A percentile compares a stretch with the other conserved stretches of the same genome.
Evolutionary conservation across 495 filamentous ascomycete species (phyloP).

Genomic region (Durotheca rogersii): DNA sequence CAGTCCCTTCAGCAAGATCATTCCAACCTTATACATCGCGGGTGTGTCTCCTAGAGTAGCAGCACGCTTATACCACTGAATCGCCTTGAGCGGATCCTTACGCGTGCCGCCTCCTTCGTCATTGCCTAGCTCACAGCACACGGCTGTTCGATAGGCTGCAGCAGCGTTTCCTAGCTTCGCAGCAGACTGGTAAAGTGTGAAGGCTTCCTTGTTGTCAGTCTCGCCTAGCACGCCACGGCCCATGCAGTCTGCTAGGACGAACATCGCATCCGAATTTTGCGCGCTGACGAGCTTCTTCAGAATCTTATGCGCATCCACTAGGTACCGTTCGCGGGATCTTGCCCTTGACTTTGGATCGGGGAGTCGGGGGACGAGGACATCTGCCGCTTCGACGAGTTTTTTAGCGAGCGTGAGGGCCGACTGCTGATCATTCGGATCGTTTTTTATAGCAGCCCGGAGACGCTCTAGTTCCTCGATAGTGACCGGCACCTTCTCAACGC

Average conservation of each 20-base stretch:
- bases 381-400: constrained; percentile 82
- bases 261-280: constrained; percentile 78
- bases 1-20: constrained; percentile 92
- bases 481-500: constrained; percentile 56
- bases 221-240: constrained; percentile 70
- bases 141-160: constrained; percentile 89
- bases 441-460: constrained; percentile 64
- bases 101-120: constrained; percentile 91
- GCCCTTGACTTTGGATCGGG: constrained; percentile 73
- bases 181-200: constrained; percentile 87
- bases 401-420: constrained; percentile 74
- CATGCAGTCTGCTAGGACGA: constrained; percentile 88
- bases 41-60: constrained; percentile 85
- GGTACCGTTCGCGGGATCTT: constrained; percentile 79
- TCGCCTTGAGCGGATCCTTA: constrained; percentile 86
- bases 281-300: constrained; percentile 77
- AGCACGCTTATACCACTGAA: constrained; percentile 96
- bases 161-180: constrained; percentile 84
- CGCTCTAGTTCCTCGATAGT: constrained; percentile 76
- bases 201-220: constrained; percentile 84
- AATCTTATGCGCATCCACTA: constrained; percentile 83
- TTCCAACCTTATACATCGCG: constrained; percentile 97
- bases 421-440: constrained; percentile 68
- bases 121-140: constrained; percentile 95
- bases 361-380: constrained; percentile 67